Conservation (phyloP, 2,329 filamentous ascomycete genomes). For the Ophiostoma triangulosporum region DNA sequence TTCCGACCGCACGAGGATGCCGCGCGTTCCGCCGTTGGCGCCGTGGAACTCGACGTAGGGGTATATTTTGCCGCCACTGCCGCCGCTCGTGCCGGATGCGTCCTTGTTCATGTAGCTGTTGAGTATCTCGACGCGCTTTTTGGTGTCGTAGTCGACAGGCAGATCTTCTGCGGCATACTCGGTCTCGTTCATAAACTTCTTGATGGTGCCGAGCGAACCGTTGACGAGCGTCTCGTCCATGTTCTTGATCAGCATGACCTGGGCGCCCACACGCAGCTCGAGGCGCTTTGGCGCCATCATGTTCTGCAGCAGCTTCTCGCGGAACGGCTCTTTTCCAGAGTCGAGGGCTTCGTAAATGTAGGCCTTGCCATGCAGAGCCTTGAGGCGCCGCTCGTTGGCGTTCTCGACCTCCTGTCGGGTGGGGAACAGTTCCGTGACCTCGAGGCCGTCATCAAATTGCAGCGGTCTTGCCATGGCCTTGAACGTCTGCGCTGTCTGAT, state of each 20-base stretch:
- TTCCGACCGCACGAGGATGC: slow-evolving; percentile 72
- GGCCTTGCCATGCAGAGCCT: slow-evolving; percentile 52
- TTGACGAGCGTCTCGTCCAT: slow-evolving; percentile 91
- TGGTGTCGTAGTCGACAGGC: slow-evolving; percentile 24
- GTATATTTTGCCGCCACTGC: slow-evolving; percentile 28
- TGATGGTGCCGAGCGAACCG: slow-evolving; percentile 78
- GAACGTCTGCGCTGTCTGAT: slow-evolving; percentile 66
- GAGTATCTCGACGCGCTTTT: slow-evolving; percentile 43
- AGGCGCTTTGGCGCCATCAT: slow-evolving; percentile 85
- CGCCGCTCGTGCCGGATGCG: slow-evolving; percentile 21
- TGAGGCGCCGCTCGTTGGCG: slow-evolving; percentile 66
- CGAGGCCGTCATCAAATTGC: slow-evolving; percentile 57
- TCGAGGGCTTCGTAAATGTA: slow-evolving; percentile 64
- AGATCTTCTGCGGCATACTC: slow-evolving; percentile 22
- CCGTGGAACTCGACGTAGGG: slow-evolving; percentile 77
- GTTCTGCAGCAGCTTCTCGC: slow-evolving; percentile 68
- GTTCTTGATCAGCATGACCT: slow-evolving; percentile 99
- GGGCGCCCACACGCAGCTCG: slow-evolving; percentile 76
- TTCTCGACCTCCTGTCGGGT: slow-evolving; percentile 79
- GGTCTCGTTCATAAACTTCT: slow-evolving; percentile 52
- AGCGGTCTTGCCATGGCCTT: slow-evolving; percentile 57
- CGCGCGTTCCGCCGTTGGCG: slow-evolving; percentile 61
- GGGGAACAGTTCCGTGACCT: slow-evolving; percentile 86
- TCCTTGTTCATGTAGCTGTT: slow-evolving; percentile 27
- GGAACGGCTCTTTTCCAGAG: slow-evolving; percentile 54